Evolutionary conservation across 2,329 filamentous ascomycete species (phyloP).

Genomic region (Cladosporium sp.): DNA sequence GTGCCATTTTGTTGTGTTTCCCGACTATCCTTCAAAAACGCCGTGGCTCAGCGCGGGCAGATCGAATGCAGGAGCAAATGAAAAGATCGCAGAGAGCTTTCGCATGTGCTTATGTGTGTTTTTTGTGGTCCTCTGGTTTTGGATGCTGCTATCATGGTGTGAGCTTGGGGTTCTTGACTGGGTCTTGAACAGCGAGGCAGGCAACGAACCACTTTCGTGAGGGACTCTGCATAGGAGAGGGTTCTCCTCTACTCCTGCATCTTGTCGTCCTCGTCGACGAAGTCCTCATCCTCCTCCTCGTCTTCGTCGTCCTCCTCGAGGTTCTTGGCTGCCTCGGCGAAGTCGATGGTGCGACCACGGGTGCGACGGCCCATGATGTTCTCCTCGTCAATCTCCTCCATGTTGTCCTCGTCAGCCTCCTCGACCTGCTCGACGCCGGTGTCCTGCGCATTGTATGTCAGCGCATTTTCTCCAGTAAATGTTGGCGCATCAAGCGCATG

Average conservation of each 20-base stretch:
- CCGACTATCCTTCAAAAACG: conserved; percentile 8
- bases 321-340: conserved; percentile 80
- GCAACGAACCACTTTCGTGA: not conserved
- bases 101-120: not conserved
- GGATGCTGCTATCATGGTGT: no score
- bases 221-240: not conserved
- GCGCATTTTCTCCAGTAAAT: no score
- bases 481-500: conserved; percentile 8
- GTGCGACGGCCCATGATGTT: conserved; percentile 87
- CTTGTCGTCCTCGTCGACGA: conserved; percentile 61
- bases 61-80: conserved; percentile 1
- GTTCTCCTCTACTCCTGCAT: conserved; percentile 55
- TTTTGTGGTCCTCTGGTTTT: not conserved
- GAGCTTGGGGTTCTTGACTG: no score
- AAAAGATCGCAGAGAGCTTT: conserved; percentile 3
- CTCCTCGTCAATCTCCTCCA: conserved; percentile 83
- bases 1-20: not conserved
- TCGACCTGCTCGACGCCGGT: conserved; percentile 43
- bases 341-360: conserved; percentile 88
- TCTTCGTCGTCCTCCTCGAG: conserved; percentile 70
- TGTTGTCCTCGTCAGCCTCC: conserved; percentile 71
- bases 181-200: no score
- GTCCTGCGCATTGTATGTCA: conserved; percentile 12
- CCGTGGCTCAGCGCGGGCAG: conserved; percentile 8
- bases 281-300: conserved; percentile 68